phyloP scores from a whole-genome alignment of 2,329 filamentous ascomycete genomes.

The Sclerotinia borealis region DNA sequence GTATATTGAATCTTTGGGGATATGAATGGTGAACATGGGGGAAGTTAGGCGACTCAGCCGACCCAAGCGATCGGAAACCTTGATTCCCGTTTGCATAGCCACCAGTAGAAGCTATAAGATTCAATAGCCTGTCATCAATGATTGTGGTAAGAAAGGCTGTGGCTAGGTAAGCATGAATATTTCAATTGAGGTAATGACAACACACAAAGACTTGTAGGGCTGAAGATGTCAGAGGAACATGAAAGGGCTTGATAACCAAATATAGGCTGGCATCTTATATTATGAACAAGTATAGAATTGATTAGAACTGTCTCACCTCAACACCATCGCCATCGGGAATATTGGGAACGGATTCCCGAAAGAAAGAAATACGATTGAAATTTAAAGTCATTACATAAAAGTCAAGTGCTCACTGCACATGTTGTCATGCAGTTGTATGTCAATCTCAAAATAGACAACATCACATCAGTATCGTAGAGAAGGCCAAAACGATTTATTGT shows the following conservation, averaged over 20 bases:
- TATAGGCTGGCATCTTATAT: background rate
- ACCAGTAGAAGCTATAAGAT: background rate
- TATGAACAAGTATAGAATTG: background rate
- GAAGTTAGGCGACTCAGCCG: background rate
- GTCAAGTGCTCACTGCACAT: constrained; percentile 4
- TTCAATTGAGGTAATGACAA: background rate
- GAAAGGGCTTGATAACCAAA: background rate
- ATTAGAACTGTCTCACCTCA: background rate
- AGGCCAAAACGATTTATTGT: background rate
- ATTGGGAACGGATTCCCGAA: background rate
- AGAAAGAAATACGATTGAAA: background rate
- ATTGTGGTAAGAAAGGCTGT: background rate
- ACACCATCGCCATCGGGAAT: no score
- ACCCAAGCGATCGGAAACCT: background rate
- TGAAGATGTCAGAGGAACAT: background rate
- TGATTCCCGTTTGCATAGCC: background rate
- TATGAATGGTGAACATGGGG: background rate
- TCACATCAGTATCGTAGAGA: no score
- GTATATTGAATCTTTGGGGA: background rate
- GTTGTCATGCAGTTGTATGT: background rate
- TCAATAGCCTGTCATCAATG: background rate
- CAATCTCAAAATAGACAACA: background rate
- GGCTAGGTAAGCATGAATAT: background rate
- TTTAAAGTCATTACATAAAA: no score
- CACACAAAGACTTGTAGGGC: background rate